These are phyloP conservation scores for Penicillium sclerotiorum DNA, from an alignment of 2,329 filamentous ascomycete species.

Conservation along the genomic window DNA sequence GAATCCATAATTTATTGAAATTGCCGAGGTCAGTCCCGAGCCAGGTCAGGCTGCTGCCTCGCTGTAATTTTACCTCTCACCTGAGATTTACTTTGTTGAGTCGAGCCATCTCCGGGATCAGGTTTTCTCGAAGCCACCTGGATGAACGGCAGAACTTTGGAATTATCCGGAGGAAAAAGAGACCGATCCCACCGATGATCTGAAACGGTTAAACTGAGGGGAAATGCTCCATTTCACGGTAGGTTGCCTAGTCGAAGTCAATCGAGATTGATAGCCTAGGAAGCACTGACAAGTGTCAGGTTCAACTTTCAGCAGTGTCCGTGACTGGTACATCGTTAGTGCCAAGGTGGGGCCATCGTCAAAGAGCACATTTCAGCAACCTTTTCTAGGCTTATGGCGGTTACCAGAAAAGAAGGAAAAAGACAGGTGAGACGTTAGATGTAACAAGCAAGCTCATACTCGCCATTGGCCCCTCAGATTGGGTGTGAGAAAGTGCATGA, in stretches of 20 bases:
- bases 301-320: not conserved
- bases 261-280: not conserved
- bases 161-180: not conserved
- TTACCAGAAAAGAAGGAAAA: not conserved
- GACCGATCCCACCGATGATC: not conserved
- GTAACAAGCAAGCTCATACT: not conserved
- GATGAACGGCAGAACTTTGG: too few relatives aligned
- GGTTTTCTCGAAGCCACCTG: too few relatives aligned
- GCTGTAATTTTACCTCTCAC: too few relatives aligned
- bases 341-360: not conserved
- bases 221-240: not conserved
- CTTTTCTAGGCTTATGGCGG: constrained; percentile 5
- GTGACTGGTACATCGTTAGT: not conserved
- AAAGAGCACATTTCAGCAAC: not conserved
- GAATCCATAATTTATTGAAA: too few relatives aligned
- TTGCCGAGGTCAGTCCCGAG: too few relatives aligned
- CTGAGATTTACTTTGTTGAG: too few relatives aligned
- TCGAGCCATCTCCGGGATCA: too few relatives aligned
- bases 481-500: not conserved
- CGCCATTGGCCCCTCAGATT: constrained; percentile 1
- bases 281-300: not conserved
- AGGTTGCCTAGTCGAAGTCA: not conserved
- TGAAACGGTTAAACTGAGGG: not conserved
- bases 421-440: not conserved
- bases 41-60: too few relatives aligned